These are phyloP conservation scores for Sphaerostilbella broomeana DNA, from an alignment of 2,329 filamentous ascomycete genomes.

Conservation along the genomic window DNA sequence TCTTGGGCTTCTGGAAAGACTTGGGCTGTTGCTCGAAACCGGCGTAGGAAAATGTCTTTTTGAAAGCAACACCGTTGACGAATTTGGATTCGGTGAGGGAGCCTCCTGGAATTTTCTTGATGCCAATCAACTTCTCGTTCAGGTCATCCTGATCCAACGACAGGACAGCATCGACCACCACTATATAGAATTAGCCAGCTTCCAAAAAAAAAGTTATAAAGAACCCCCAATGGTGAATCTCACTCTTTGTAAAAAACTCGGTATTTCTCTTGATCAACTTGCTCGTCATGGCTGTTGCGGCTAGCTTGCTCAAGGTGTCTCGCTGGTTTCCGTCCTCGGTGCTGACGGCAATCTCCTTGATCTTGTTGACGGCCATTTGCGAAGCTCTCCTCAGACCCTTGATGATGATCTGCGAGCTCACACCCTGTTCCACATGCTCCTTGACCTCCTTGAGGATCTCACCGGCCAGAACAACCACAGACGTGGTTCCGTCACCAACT, in stretches of 20 bases:
- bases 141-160: constrained; percentile 94
- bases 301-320: constrained; percentile 83
- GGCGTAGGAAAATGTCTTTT: constrained; percentile 99
- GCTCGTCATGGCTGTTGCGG: constrained; percentile 96
- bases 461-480: constrained; percentile 93
- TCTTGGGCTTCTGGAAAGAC: constrained; percentile 87
- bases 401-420: constrained; percentile 95
- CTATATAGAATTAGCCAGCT: constrained; percentile 39
- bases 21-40: constrained; percentile 99
- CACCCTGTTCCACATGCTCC: constrained; percentile 91
- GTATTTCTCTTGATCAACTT: constrained; percentile 98
- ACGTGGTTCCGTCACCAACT: constrained; percentile 96
- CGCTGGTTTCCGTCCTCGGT: constrained; percentile 76
- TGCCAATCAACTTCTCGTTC: constrained; percentile 94
- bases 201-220: background rate
- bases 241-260: constrained; percentile 95
- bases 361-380: constrained; percentile 91
- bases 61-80: constrained; percentile 97
- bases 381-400: constrained; percentile 88
- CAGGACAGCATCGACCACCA: constrained; percentile 96
- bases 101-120: constrained; percentile 97
- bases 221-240: background rate
- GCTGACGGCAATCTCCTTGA: constrained; percentile 92
- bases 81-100: constrained; percentile 94
- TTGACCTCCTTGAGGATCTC: constrained; percentile 96